These are phyloP conservation scores for Pythium grandisporangium DNA, from an alignment of 352 stramenopile genomes.

Conservation along the genomic window DNA sequence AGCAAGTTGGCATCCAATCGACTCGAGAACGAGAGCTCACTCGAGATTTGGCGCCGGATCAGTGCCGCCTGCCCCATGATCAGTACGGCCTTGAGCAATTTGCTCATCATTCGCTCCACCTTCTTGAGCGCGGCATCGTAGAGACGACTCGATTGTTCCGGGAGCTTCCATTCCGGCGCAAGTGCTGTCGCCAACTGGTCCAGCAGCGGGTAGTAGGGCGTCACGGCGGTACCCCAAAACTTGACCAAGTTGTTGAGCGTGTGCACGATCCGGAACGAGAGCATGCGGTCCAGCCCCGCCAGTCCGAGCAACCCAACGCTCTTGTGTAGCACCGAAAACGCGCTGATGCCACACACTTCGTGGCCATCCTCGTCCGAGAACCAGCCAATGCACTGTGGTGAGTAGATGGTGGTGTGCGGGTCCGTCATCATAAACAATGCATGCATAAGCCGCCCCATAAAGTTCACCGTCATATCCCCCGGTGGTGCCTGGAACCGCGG, in stretches of 20 bases:
- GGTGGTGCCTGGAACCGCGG: slow-evolving; percentile 83
- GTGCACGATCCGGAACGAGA: slow-evolving; percentile 90
- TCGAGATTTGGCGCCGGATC: slow-evolving; percentile 88
- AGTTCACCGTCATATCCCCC: slow-evolving; percentile 84
- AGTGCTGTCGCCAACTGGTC: slow-evolving; percentile 82
- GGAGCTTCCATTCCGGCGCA: slow-evolving; percentile 85
- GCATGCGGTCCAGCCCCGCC: slow-evolving; percentile 87
- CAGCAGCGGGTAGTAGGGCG: slow-evolving; percentile 84
- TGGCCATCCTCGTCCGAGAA: slow-evolving; percentile 78
- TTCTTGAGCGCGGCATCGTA: slow-evolving; percentile 90
- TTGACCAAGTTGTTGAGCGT: slow-evolving; percentile 92
- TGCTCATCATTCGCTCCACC: slow-evolving; percentile 92
- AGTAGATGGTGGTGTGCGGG: slow-evolving; percentile 87
- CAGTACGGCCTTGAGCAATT: slow-evolving; percentile 88
- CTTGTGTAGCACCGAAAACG: slow-evolving; percentile 86
- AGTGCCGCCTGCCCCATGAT: slow-evolving; percentile 93
- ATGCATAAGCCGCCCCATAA: slow-evolving; percentile 91
- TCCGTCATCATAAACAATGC: slow-evolving; percentile 92
- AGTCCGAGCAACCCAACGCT: slow-evolving; percentile 89
- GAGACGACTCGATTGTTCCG: slow-evolving; percentile 72
- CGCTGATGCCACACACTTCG: slow-evolving; percentile 86
- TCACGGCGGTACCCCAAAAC: slow-evolving; percentile 86
- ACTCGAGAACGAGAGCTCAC: slow-evolving; percentile 86
- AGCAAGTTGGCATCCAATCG: slow-evolving; percentile 89
- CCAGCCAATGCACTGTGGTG: slow-evolving; percentile 89